phyloP scores from a whole-genome alignment of 805 yeast species.

The Lachancea dasiensis region DNA sequence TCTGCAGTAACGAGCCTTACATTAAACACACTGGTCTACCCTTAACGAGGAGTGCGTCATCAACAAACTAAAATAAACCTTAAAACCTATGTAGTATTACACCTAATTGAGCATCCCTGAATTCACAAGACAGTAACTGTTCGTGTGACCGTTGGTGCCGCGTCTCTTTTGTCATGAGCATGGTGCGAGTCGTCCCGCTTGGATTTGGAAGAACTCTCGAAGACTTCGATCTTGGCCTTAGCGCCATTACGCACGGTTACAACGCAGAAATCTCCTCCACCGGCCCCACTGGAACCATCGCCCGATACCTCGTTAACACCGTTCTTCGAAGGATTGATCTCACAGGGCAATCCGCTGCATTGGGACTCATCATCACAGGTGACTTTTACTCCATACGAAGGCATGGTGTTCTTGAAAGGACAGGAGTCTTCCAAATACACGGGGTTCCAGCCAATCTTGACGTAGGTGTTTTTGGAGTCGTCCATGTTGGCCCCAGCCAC shows the following conservation, averaged over 20 bases:
- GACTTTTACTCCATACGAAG: constrained; percentile 65
- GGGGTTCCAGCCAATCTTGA: constrained; percentile 91
- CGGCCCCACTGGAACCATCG: constrained; percentile 42
- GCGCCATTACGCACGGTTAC: constrained; percentile 65
- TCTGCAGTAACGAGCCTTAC: no score
- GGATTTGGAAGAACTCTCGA: constrained; percentile 30
- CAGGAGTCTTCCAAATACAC: constrained; percentile 56
- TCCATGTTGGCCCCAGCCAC: constrained; percentile 91
- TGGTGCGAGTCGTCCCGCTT: constrained; percentile 12
- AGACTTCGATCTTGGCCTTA: constrained; percentile 68
- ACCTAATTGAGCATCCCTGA: no score
- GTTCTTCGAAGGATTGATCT: constrained; percentile 62
- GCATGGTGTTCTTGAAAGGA: constrained; percentile 50
- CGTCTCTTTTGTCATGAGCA: constrained; percentile 2
- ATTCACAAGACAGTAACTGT: constrained; percentile 8
- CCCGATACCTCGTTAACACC: constrained; percentile 53
- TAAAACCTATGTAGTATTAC: constrained; percentile 3
- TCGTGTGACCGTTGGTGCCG: constrained; percentile 5
- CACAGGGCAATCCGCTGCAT: constrained; percentile 77
- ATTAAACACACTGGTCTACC: no score
- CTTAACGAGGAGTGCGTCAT: no score
- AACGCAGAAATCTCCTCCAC: constrained; percentile 77
- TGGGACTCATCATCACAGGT: constrained; percentile 63
- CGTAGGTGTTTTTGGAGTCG: constrained; percentile 58
- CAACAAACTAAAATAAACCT: no score